These are phyloP conservation scores for Carex myosuroides DNA, from an alignment of 176 grass and related monocot species.

Conservation along the genomic window DNA sequence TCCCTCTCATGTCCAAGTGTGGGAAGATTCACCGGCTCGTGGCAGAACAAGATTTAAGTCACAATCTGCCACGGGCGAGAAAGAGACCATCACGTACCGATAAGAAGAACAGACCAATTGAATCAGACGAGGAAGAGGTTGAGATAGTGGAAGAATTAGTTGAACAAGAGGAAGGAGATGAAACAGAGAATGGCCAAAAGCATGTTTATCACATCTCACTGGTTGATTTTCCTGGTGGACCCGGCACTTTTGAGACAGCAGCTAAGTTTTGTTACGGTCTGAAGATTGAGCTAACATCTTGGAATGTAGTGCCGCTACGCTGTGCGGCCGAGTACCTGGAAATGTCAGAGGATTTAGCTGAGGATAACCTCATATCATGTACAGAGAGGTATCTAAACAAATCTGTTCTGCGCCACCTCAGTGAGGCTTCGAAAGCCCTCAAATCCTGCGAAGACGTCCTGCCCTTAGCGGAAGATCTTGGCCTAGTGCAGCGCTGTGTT, in stretches of 20 bases:
- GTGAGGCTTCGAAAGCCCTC: slow-evolving; percentile 58
- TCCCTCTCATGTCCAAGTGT: slow-evolving; percentile 89
- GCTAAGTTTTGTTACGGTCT: slow-evolving; percentile 93
- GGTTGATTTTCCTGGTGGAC: slow-evolving; percentile 57
- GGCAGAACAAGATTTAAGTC: slow-evolving; percentile 45
- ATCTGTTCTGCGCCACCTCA: slow-evolving; percentile 46
- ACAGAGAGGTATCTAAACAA: slow-evolving; percentile 49
- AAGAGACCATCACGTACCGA: not conserved
- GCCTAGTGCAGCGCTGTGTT: slow-evolving; percentile 49
- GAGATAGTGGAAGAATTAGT: slow-evolving; percentile 45
- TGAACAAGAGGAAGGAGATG: slow-evolving; percentile 22
- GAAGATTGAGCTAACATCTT: slow-evolving; percentile 67
- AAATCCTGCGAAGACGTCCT: slow-evolving; percentile 85
- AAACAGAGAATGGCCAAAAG: slow-evolving; percentile 8
- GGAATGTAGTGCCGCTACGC: slow-evolving; percentile 64
- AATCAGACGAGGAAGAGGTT: slow-evolving; percentile 20
- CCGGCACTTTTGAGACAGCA: slow-evolving; percentile 65
- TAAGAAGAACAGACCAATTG: slow-evolving; percentile 1
- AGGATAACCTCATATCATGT: slow-evolving; percentile 61
- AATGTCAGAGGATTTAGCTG: slow-evolving; percentile 72
- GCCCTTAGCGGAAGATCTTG: slow-evolving; percentile 60
- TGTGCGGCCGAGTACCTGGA: slow-evolving; percentile 84
- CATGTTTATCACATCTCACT: slow-evolving; percentile 43
- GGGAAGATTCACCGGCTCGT: slow-evolving; percentile 64
- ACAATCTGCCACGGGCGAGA: not conserved